Evolutionary conservation across 2,329 filamentous ascomycete species (phyloP).

Genomic region (Alternaria gansuensis): DNA sequence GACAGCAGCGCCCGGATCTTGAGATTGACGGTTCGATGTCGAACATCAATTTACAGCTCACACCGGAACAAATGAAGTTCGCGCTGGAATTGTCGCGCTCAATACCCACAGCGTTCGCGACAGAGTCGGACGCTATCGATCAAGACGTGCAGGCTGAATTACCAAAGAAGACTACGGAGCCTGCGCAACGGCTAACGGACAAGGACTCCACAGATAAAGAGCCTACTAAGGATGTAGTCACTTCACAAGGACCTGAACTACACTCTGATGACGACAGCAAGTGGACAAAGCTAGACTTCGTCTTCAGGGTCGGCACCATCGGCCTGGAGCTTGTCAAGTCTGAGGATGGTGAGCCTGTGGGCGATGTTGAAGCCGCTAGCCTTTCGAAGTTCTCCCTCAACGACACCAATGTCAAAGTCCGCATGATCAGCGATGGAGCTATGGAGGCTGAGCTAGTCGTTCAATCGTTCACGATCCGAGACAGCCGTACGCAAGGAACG

Average conservation of each 20-base stretch:
- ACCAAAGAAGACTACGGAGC: conserved; percentile 63
- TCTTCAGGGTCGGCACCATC: conserved; percentile 88
- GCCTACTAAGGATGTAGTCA: conserved; percentile 61
- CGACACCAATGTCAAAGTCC: conserved; percentile 87
- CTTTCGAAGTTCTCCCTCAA: conserved; percentile 94
- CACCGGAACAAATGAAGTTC: conserved; percentile 90
- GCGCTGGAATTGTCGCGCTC: conserved; percentile 86
- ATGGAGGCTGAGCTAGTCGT: conserved; percentile 93
- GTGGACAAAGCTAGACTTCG: conserved; percentile 93
- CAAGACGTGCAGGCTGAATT: conserved; percentile 80
- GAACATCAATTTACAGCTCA: conserved; percentile 87
- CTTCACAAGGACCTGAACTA: conserved; percentile 69
- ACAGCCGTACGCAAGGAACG: conserved; percentile 85
- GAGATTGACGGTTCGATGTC: conserved; percentile 94
- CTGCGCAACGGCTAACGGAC: conserved; percentile 57
- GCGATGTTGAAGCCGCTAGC: conserved; percentile 78
- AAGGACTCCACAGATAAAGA: conserved; percentile 47
- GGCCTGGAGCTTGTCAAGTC: conserved; percentile 87
- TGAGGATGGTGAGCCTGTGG: conserved; percentile 78
- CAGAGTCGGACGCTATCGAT: conserved; percentile 72
- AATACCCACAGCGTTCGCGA: conserved; percentile 85
- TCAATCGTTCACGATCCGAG: conserved; percentile 91
- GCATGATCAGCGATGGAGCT: conserved; percentile 90
- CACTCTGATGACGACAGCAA: conserved; percentile 68
- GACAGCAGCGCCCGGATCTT: conserved; percentile 82